These are phyloP conservation scores for Monosporozyma yasuniensis DNA, from an alignment of 805 yeast genomes.

Conservation along the genomic window DNA sequence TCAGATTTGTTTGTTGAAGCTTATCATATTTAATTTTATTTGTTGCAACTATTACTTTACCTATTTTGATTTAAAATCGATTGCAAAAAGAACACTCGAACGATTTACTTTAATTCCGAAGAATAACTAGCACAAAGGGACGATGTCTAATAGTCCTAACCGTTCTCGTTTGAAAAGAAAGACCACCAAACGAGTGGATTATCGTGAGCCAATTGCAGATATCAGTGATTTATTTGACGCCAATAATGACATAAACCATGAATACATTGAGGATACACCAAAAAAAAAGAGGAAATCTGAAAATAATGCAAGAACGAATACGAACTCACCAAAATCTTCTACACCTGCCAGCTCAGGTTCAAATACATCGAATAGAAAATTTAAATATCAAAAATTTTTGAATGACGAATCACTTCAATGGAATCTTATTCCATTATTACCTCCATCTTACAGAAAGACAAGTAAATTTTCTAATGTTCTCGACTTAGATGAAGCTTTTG, in stretches of 20 bases:
- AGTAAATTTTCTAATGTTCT: slow-evolving; percentile 31
- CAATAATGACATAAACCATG: background rate
- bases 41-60: too few relatives aligned
- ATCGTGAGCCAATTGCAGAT: background rate
- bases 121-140: too few relatives aligned
- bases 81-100: background rate
- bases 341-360: background rate
- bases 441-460: slow-evolving; percentile 23
- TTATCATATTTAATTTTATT: too few relatives aligned
- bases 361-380: background rate
- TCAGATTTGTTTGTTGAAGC: too few relatives aligned
- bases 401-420: slow-evolving; percentile 18
- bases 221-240: background rate
- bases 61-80: too few relatives aligned
- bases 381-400: slow-evolving; percentile 17
- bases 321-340: background rate
- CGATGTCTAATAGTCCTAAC: background rate
- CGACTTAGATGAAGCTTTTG: slow-evolving; percentile 33
- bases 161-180: background rate
- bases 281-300: background rate
- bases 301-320: background rate
- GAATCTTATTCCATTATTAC: slow-evolving; percentile 29
- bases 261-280: background rate
- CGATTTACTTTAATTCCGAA: too few relatives aligned
- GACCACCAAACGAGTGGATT: background rate